phyloP scores from a whole-genome alignment of 2,329 filamentous ascomycete species.

The Beauveria rudraprayagi region DNA sequence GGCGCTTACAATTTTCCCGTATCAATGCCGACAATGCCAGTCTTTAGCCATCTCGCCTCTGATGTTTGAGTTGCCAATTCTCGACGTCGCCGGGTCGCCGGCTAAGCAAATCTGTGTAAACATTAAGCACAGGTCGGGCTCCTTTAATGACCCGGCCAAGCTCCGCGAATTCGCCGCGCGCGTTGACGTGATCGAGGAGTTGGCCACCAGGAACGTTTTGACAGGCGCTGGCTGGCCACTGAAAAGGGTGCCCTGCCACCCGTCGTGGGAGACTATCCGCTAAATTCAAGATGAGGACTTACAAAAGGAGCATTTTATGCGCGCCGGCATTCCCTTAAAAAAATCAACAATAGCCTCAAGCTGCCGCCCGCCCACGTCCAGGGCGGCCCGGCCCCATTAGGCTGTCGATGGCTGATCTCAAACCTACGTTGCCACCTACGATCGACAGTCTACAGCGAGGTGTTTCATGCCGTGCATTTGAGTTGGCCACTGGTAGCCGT shows the following conservation, averaged over 20 bases:
- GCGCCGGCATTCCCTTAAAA: slow-evolving; percentile 50
- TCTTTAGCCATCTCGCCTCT: slow-evolving; percentile 51
- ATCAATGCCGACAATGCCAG: not conserved
- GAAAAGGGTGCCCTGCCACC: slow-evolving; percentile 58
- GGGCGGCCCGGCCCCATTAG: not conserved
- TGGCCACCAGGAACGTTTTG: slow-evolving; percentile 57
- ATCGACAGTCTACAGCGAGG: not conserved
- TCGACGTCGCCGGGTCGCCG: slow-evolving; percentile 69
- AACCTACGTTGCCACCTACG: not conserved
- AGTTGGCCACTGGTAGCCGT: too few relatives aligned
- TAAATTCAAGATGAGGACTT: slow-evolving; percentile 89
- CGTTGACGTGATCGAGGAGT: slow-evolving; percentile 77
- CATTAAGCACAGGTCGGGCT: slow-evolving; percentile 68
- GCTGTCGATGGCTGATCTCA: not conserved
- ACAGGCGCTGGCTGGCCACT: slow-evolving; percentile 31
- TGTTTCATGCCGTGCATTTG: not conserved
- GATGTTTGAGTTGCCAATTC: slow-evolving; percentile 65
- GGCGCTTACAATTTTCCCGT: not conserved
- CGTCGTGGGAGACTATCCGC: slow-evolving; percentile 77
- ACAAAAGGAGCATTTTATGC: slow-evolving; percentile 74
- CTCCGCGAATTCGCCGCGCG: slow-evolving; percentile 69
- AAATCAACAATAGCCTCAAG: too few relatives aligned
- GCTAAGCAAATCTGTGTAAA: slow-evolving; percentile 81
- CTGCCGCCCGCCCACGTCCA: too few relatives aligned
- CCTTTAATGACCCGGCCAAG: slow-evolving; percentile 74